Evolutionary conservation across 2,329 filamentous ascomycete species (phyloP), one percentile per base, ranked within the genome.

Genomic region (Parascedosporium putredinis): DNA sequence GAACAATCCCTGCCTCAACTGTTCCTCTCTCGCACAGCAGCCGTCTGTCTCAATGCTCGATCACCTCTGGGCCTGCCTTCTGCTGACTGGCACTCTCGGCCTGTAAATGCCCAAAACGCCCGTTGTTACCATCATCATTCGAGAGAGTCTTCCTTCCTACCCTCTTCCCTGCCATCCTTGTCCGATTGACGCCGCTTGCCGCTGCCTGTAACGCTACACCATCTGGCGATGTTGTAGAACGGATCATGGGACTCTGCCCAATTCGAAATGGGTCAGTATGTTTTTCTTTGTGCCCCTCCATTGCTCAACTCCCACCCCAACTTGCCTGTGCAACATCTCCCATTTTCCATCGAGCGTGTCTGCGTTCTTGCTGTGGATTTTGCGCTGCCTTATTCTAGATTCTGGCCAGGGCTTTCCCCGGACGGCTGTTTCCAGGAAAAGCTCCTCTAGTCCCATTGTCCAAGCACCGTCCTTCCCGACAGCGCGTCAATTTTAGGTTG

Each of bases 241-340:
- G 51, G 61, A 64, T 56, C 59, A 64, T 64, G 62, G 59, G 62
- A 59, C 54, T 61, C 54, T 58, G 56, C 52, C 56, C 55, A 53
- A 60, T 57, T 58, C 60, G 56, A 64, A 59, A 64, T 64, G 62
- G 62, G 62, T 64, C 55, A 64, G 62, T 64, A 53, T 45, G 22
- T 16, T 27, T 33, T 43, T 47, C 36, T 45, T 33, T 48, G 33
- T 40, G 47, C 20, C 51, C 50, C 42, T 29, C n/a, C n/a, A n/a
- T n/a, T n/a, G n/a, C 47, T 53, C 22, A 25, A 24, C 45, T 51
- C 22, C 51, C 31, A 46, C 52, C 27, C 33, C 33, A 12, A 38
- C 23, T 27, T 3, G 23, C 25, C 38, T 48, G 38, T 49, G 18
- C 47, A 27, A 34, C 27, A 27, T 14, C 40, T 51, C 54, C 47